These are phyloP conservation scores for Stachybotrys echinatus DNA, from an alignment of 2,329 filamentous ascomycete genomes.

Conservation along the genomic window DNA sequence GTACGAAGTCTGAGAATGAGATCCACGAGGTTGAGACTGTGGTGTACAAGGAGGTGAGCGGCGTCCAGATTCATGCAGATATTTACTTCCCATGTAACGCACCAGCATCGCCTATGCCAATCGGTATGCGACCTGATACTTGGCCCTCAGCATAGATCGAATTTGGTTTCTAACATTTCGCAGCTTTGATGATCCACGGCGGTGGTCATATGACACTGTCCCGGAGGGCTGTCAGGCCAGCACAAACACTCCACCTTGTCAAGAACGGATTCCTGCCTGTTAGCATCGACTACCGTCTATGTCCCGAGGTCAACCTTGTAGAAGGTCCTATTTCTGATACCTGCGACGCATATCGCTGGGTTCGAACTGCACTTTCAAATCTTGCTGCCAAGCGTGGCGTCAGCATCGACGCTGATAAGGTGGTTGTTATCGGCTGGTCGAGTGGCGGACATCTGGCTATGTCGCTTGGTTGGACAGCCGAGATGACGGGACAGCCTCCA, in stretches of 20 bases:
- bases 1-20: background rate
- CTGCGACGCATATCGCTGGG: constrained; percentile 36
- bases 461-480: background rate
- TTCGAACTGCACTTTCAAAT: background rate
- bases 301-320: constrained; percentile 38
- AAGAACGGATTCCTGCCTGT: constrained; percentile 36
- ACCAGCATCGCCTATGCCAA: background rate
- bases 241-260: constrained; percentile 32
- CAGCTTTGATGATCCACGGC: constrained; percentile 40
- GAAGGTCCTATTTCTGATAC: constrained; percentile 42
- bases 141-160: background rate
- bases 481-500: background rate
- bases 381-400: background rate
- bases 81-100: background rate
- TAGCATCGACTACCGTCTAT: constrained; percentile 44
- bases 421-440: background rate
- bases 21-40: background rate
- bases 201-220: constrained; percentile 36
- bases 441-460: background rate
- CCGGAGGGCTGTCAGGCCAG: constrained; percentile 27
- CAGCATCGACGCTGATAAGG: background rate
- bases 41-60: background rate
- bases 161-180: background rate
- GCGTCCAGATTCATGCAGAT: background rate
- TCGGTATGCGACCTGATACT: background rate